Evolutionary conservation across 805 yeast species (phyloP), one percentile per base, ranked within the genome.

Genomic region (Candida ovalis): DNA sequence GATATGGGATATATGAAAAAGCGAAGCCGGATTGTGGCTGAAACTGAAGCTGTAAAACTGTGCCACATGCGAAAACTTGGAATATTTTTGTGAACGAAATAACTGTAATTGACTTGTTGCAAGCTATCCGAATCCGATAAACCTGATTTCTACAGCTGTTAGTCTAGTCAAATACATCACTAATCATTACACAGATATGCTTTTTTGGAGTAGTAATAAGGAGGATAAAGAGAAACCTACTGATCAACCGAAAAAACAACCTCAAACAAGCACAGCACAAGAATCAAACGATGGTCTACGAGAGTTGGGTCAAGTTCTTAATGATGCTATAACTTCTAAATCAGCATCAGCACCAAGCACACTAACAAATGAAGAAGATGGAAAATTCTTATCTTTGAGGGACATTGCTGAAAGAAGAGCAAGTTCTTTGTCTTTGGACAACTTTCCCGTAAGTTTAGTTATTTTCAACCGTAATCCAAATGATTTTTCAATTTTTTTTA

Each of bases 361-460:
- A 4, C 37, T 44, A 28, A 33, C n/a, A 12, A 32, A 10, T 13
- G 8, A 19, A 6, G 43, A 38, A 17, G 33, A 27, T 25, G 47
- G 38, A 18, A 36, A 42, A 15, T 17, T 15, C 5, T 37, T 30
- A 2, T 49, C 60, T 8, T 42, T 63, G 22, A 56, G 70, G 51
- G 65, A 61, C 8, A 51, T 48, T n/a, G 68, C 68, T 5, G 57
- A 58, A 41, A 46, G 50, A 19, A 50, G 68, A 38, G 67, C 62
- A 15, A 61, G 61, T 42, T 30, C 61, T 1, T 24, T 65, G 23
- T 55, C 59, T 1, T 47, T 66, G 17, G 53, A 55, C 2, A 54
- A 57, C 43, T 68, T 67, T 43, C 72, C 70, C 21, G 64, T 64
- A 62, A 49, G 68, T 63, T 41, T 28, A 3, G 9, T 3, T 25